Evolutionary conservation across 805 yeast genomes (phyloP), one percentile per base, ranked within the genome.

Genomic region (Blastobotrys attinorum): DNA sequence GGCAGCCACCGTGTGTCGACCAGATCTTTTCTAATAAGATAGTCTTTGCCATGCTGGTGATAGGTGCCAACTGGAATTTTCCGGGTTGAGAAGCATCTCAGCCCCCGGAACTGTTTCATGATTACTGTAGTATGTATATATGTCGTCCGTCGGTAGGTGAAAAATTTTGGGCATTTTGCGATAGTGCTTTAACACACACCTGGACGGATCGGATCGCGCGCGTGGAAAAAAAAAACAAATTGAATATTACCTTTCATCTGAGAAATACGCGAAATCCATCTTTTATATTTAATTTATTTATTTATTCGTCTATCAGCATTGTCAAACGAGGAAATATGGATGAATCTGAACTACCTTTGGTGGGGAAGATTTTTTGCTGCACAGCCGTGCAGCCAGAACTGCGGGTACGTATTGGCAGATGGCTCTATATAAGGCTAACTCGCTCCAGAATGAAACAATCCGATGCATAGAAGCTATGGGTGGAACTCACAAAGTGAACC

Each of bases 401-500:
- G 10, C 34, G 49, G 32, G 50, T 47, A 45, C 23, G 53, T 49
- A 11, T 16, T 15, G 3, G 17, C 32, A 18, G 11, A 22, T 18
- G 18, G 4, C 39, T 16, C 4, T 22, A 31, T 5, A n/a, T 20
- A 17, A 27, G 37, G 13, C 31, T 16, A 31, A 6, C 7, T 15
- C 40, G 33, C 17, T 32, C 17, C 13, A 55, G 49, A 34, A 44
- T 10, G 52, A 51, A 22, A 58, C 72, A 37, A 66, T 65, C 22
- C 54, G 54, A 3, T 62, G 63, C 47, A 62, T 72, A 45, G 52
- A 51, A 39, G 57, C 66, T 6, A 63, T 76, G 55, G 81, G 81
- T 4, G 81, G 79, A 6, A 54, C 46, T 13, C 68, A 65, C 51
- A 64, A 66, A 46, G 58, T 61, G 31, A 75, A 75, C 50, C 61